phyloP scores from a whole-genome alignment of 306 rosid species.

The Cajanus cajan region DNA sequence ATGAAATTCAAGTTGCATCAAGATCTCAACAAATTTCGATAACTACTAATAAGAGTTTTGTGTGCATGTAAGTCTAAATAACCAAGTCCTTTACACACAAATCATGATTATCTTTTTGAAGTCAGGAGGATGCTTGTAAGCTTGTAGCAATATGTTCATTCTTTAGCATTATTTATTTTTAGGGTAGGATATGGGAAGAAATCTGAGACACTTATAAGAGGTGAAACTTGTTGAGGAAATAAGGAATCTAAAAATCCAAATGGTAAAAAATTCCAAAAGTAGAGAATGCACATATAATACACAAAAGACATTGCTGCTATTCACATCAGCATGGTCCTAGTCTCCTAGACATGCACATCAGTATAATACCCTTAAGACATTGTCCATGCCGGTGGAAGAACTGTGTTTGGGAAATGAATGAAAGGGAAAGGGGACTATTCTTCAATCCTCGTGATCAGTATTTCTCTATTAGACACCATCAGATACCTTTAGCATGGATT shows the following conservation, averaged over 20 bases:
- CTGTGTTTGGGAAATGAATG: not conserved
- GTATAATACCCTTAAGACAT: conserved; percentile 8
- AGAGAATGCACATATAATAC: not conserved
- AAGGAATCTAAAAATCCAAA: conserved; percentile 14
- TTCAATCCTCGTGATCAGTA: not conserved
- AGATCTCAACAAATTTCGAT: not conserved
- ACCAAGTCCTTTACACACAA: conserved; percentile 10
- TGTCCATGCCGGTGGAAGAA: conserved; percentile 22
- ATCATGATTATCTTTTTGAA: conserved; percentile 2
- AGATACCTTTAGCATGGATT: not conserved
- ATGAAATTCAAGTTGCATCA: conserved; percentile 18
- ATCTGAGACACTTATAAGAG: not conserved
- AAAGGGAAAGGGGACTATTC: not conserved
- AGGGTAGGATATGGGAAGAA: not conserved
- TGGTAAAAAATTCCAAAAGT: conserved; percentile 6
- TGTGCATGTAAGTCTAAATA: not conserved
- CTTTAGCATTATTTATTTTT: not conserved
- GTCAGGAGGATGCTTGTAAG: not conserved
- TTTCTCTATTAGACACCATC: not conserved
- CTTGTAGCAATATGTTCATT: not conserved
- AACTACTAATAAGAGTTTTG: not conserved
- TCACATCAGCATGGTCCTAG: conserved; percentile 29
- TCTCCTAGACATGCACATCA: not conserved
- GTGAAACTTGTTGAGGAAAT: not conserved
- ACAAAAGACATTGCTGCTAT: conserved; percentile 17